These are phyloP conservation scores for Ogataea pini DNA, from an alignment of 805 yeast genomes.

Conservation along the genomic window DNA sequence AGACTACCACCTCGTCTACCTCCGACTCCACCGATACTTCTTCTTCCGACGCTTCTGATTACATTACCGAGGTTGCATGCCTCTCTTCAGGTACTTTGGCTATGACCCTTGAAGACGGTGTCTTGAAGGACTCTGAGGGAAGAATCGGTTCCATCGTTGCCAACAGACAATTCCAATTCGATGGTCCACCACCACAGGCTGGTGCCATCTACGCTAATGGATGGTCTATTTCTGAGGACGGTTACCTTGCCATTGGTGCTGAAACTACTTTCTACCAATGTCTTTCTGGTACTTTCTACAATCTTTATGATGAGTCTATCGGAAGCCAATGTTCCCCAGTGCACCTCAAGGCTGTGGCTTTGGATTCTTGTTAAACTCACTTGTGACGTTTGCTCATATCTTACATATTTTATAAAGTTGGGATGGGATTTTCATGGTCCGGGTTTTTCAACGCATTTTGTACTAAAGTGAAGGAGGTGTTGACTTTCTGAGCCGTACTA, in stretches of 20 bases:
- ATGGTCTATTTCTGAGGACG: conserved; percentile 47
- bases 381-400: not conserved
- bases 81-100: conserved; percentile 40
- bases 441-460: conserved; percentile 8
- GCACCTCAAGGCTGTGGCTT: conserved; percentile 44
- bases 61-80: conserved; percentile 37
- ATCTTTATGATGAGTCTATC: conserved; percentile 52
- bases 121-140: conserved; percentile 47
- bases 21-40: conserved; percentile 24
- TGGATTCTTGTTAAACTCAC: conserved; percentile 38
- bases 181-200: conserved; percentile 66
- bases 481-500: too few relatives aligned
- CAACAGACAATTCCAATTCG: conserved; percentile 66
- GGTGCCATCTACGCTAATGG: conserved; percentile 55
- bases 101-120: conserved; percentile 42
- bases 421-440: conserved; percentile 11
- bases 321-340: conserved; percentile 51
- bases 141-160: conserved; percentile 63
- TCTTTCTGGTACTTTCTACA: conserved; percentile 57
- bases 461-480: not conserved
- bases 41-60: conserved; percentile 18
- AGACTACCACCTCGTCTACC: conserved; percentile 30
- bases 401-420: conserved; percentile 4
- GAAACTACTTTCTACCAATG: conserved; percentile 52
- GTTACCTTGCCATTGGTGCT: conserved; percentile 52